Conservation (phyloP, 805 yeast species). For the Pichia thaimueangensis region DNA sequence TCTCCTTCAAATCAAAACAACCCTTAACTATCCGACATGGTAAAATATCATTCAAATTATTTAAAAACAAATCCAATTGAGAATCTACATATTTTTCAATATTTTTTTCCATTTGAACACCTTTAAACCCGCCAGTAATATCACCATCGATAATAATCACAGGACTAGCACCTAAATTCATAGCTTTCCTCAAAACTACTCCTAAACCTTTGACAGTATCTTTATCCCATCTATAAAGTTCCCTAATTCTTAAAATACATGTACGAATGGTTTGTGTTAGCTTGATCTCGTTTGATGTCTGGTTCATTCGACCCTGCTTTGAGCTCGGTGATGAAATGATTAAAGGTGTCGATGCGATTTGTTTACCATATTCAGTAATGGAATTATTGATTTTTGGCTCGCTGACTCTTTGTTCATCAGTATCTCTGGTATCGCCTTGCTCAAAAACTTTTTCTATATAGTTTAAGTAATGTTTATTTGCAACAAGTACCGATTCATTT, state of each 20-base stretch:
- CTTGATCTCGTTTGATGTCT: conserved; percentile 21
- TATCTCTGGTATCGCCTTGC: background rate
- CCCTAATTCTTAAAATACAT: conserved; percentile 50
- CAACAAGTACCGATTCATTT: background rate
- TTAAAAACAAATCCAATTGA: conserved; percentile 8
- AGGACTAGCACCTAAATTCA: conserved; percentile 59
- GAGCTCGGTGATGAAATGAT: conserved; percentile 1
- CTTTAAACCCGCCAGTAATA: conserved; percentile 16
- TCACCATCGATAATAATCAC: conserved; percentile 49
- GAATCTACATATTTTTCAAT: conserved; percentile 18
- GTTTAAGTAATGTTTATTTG: conserved; percentile 30
- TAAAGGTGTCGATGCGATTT: background rate
- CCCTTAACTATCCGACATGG: conserved; percentile 30
- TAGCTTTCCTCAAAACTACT: conserved; percentile 9
- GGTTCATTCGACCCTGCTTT: background rate
- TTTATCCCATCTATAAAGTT: conserved; percentile 25
- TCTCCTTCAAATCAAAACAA: conserved; percentile 29
- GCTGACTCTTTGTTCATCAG: conserved; percentile 15
- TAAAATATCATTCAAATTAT: conserved; percentile 2
- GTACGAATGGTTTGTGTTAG: conserved; percentile 39
- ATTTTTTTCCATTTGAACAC: conserved; percentile 9
- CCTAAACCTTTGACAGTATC: conserved; percentile 4
- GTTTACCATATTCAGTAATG: background rate
- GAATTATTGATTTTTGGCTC: background rate
- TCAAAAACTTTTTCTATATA: conserved; percentile 26